Conservation (phyloP, 1,284 basidiomycete species). For the Pseudozyma tsukubaensis region DNA sequence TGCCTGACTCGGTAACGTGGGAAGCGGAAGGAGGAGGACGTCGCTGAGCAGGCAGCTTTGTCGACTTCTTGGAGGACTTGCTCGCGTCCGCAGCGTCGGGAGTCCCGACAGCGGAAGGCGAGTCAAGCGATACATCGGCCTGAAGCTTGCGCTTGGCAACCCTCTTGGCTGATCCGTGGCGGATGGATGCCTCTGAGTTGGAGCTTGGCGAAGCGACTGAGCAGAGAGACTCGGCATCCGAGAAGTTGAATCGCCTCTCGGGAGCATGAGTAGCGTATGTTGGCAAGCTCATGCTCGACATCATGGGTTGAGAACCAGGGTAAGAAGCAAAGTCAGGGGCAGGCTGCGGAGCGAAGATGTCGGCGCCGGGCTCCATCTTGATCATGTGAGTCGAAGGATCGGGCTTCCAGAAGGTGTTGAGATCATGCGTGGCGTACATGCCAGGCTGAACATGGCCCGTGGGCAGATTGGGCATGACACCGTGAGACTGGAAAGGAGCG, state of each 20-base stretch:
- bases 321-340: conserved; percentile 15
- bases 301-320: conserved; percentile 32
- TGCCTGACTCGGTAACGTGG: conserved; percentile 64
- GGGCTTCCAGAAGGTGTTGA: conserved; percentile 34
- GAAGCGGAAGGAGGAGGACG: conserved; percentile 64
- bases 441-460: conserved; percentile 21
- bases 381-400: conserved; percentile 19
- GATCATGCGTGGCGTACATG: conserved; percentile 27
- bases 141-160: conserved; percentile 36
- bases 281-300: conserved; percentile 39
- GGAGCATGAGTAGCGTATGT: conserved; percentile 25
- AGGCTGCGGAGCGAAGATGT: conserved; percentile 23
- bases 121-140: conserved; percentile 21
- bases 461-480: background rate
- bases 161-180: conserved; percentile 25
- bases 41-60: conserved; percentile 28
- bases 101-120: conserved; percentile 8
- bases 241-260: conserved; percentile 35
- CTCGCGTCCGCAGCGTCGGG: conserved; percentile 3
- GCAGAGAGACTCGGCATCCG: conserved; percentile 34
- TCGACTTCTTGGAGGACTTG: conserved; percentile 26
- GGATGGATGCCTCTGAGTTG: conserved; percentile 26
- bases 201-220: conserved; percentile 37
- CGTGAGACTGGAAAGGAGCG: conserved; percentile 15
- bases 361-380: conserved; percentile 33